Percentiles rank a stretch among this genome's conserved stretches.
Evolutionary conservation across 2,329 filamentous ascomycete species (phyloP).

Genomic region (Trichocomaceae sp.): DNA sequence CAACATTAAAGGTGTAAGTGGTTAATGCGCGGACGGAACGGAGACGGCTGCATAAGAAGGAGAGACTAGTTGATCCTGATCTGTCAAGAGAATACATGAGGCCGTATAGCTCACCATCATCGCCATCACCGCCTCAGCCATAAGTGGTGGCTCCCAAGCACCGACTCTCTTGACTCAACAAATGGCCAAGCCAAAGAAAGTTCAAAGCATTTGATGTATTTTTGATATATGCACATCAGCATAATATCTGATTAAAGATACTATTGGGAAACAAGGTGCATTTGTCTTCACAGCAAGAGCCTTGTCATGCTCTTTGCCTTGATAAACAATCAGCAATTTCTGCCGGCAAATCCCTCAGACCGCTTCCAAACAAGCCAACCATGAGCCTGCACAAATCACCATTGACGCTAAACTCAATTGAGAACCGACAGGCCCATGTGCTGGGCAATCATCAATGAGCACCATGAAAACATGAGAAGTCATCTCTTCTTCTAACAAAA

Average conservation of each 20-base stretch:
- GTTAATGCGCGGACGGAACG: no score
- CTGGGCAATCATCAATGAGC: neutral
- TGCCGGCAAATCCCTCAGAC: slow-evolving; percentile 2
- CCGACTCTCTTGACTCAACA: neutral
- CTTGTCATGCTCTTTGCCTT: neutral
- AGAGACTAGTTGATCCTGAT: no score
- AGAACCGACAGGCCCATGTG: neutral
- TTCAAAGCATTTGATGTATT: neutral
- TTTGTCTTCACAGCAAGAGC: neutral
- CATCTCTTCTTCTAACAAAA: neutral
- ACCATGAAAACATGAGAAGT: neutral
- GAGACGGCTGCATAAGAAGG: no score
- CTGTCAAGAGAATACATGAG: slow-evolving; percentile 24
- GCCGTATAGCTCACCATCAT: neutral
- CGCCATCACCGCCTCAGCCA: neutral
- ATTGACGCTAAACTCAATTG: neutral
- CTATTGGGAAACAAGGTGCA: neutral
- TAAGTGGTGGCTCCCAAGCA: neutral
- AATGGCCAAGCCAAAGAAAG: neutral
- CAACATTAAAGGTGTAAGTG: no score
- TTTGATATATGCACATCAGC: neutral
- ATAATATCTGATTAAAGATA: neutral
- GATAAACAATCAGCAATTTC: slow-evolving; percentile 2
- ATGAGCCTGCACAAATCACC: neutral
- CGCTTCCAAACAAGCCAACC: neutral